These are phyloP conservation scores for Cinchona pubescens DNA, from an alignment of 257 asterid species.

Conservation along the genomic window DNA sequence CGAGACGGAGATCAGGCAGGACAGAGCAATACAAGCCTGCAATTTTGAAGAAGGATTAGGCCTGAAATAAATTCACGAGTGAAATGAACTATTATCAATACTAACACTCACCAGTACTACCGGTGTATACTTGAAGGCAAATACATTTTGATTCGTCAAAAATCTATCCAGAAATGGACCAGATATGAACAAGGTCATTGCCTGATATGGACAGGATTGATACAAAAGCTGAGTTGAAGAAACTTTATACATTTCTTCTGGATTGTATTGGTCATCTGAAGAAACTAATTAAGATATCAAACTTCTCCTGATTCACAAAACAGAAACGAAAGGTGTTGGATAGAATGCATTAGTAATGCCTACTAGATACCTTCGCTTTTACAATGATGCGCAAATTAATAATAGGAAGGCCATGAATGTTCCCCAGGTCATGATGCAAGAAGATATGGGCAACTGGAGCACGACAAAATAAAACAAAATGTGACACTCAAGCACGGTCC, in stretches of 20 bases:
- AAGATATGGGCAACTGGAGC: background rate
- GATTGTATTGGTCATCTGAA: constrained; percentile 93
- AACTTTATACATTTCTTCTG: constrained; percentile 77
- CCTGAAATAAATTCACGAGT: constrained; percentile 15
- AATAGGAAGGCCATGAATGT: background rate
- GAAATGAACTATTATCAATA: constrained; percentile 7
- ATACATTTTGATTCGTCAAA: constrained; percentile 69
- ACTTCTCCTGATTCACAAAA: constrained; percentile 14
- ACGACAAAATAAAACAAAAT: background rate
- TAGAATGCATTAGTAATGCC: background rate
- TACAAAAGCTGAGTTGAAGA: constrained; percentile 88
- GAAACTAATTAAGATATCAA: constrained; percentile 53
- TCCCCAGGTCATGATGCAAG: background rate
- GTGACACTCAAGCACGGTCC: background rate
- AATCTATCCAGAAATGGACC: constrained; percentile 81
- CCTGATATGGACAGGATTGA: constrained; percentile 81
- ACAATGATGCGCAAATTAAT: background rate
- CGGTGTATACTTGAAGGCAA: constrained; percentile 69
- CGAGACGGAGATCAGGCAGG: constrained; percentile 68
- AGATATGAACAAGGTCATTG: constrained; percentile 67
- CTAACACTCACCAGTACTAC: constrained; percentile 57
- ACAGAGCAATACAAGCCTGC: constrained; percentile 64
- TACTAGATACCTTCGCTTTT: background rate
- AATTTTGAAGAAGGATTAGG: constrained; percentile 30
- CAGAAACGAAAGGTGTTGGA: no score